Conservation (phyloP, 176 grass and related monocot species). For the Oryza punctata region DNA sequence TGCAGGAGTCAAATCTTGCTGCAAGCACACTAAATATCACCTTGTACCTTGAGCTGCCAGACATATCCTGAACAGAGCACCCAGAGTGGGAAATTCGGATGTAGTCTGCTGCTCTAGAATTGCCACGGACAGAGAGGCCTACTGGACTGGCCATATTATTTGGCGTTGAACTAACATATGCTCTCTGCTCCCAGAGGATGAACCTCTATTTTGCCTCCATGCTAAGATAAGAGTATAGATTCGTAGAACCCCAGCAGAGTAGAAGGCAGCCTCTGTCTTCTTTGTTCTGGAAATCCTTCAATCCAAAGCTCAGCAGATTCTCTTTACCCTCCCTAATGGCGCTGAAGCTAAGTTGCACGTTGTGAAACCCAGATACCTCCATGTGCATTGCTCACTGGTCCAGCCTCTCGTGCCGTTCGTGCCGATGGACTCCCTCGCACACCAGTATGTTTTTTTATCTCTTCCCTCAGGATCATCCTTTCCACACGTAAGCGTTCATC, state of each 20-base stretch:
- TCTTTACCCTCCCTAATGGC: slow-evolving; percentile 42
- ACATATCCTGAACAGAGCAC: too few relatives aligned
- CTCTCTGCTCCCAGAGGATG: not conserved
- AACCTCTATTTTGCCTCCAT: slow-evolving; percentile 29
- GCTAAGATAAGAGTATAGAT: slow-evolving; percentile 37
- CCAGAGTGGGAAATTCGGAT: not conserved
- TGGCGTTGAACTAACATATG: not conserved
- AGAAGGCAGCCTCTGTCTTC: slow-evolving; percentile 37
- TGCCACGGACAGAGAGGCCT: not conserved
- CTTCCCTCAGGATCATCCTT: slow-evolving; percentile 43
- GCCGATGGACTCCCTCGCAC: slow-evolving; percentile 35
- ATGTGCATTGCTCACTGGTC: slow-evolving; percentile 52
- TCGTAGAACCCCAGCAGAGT: not conserved
- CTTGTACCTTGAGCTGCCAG: not conserved
- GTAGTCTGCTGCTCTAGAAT: not conserved
- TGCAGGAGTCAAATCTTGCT: not conserved
- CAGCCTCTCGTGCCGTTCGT: slow-evolving; percentile 47
- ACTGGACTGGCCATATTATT: not conserved
- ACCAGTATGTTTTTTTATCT: slow-evolving; percentile 48
- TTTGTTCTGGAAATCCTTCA: slow-evolving; percentile 3
- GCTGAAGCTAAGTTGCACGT: slow-evolving; percentile 46
- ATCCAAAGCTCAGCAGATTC: slow-evolving; percentile 30
- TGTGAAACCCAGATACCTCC: slow-evolving; percentile 38
- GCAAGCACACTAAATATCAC: not conserved
- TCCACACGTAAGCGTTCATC: slow-evolving; percentile 44